Evolutionary conservation across 768 basidiomycete genomes (phyloP), one percentile per base, ranked within the genome.

Genomic region (Galerina marginata): DNA sequence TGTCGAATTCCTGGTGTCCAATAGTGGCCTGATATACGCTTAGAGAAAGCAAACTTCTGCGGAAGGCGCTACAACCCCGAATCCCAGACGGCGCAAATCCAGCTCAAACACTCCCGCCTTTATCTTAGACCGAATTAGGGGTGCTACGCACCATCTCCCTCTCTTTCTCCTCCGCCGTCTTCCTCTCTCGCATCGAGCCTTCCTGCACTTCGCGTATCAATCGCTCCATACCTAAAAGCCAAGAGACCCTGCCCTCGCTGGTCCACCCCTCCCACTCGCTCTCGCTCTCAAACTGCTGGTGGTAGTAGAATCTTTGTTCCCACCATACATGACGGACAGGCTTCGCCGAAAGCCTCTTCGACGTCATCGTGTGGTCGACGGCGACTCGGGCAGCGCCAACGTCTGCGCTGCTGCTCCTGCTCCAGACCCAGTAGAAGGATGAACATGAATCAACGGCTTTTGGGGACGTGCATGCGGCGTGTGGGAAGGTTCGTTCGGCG

Each of bases 261-360:
- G 43, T 49, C 42, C 48, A 47, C 10, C 60, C 56, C 29, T 65
- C 61, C n/a, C 58, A 62, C 47, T 62, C 65, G 29, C 61, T 62
- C 58, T 57, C 64, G n/a, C 64, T 20, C 20, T 20, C 20, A 20
- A 2, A n/a, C n/a, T n/a, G n/a, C n/a, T n/a, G n/a, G n/a, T n/a
- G n/a, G n/a, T n/a, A n/a, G n/a, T n/a, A n/a, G n/a, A n/a, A n/a
- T n/a, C n/a, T n/a, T n/a, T n/a, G n/a, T n/a, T 15, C 0, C 51
- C 39, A n/a, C n/a, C n/a, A n/a, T n/a, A n/a, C n/a, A n/a, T n/a
- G 6, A 70, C 61, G 1, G 67, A 69, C 63, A 7, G 78, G 75
- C 52, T 72, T 78, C 1, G 71, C 68, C 14, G 79, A 66, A 1
- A 80, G 68, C 10, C 69, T 72, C 68, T 77, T 20, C 20, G 2